Evolutionary conservation across 345 rosid genomes (phyloP).

Genomic region (Murraya koenigii): DNA sequence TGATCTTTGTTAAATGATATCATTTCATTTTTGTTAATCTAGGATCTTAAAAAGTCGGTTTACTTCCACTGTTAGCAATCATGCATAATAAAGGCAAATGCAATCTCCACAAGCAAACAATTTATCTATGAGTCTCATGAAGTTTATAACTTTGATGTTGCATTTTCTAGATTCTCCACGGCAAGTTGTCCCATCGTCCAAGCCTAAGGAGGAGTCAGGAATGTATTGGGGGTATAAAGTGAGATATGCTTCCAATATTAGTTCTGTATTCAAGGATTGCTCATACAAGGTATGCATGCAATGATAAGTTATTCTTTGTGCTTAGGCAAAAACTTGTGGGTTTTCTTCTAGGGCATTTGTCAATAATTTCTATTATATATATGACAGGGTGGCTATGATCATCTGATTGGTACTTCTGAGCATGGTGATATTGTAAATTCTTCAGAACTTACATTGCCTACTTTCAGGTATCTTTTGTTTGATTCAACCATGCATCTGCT

Average conservation of each 20-base stretch:
- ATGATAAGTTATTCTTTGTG: background rate
- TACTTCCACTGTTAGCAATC: background rate
- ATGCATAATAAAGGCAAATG: background rate
- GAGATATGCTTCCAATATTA: slow-evolving; percentile 75
- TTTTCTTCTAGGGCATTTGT: slow-evolving; percentile 3
- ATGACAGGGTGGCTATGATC: slow-evolving; percentile 86
- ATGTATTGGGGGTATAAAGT: slow-evolving; percentile 93
- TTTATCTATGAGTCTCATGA: background rate
- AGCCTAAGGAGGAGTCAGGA: slow-evolving; percentile 78
- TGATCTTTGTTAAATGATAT: background rate
- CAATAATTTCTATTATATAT: slow-evolving; percentile 16
- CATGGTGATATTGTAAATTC: slow-evolving; percentile 69
- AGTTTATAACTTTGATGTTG: slow-evolving; percentile 21
- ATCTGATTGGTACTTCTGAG: slow-evolving; percentile 93
- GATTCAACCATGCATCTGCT: background rate
- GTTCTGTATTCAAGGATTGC: slow-evolving; percentile 59
- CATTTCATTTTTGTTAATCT: background rate
- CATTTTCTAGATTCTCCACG: slow-evolving; percentile 55
- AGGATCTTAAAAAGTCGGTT: background rate
- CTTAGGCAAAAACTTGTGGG: background rate
- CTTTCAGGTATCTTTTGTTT: slow-evolving; percentile 52
- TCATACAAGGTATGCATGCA: slow-evolving; percentile 53
- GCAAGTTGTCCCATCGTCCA: slow-evolving; percentile 60
- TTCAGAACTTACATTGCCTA: slow-evolving; percentile 66
- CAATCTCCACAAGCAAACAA: background rate